Conservation (phyloP, 2,329 filamentous ascomycete genomes). For the Trichoderma harzianum region DNA sequence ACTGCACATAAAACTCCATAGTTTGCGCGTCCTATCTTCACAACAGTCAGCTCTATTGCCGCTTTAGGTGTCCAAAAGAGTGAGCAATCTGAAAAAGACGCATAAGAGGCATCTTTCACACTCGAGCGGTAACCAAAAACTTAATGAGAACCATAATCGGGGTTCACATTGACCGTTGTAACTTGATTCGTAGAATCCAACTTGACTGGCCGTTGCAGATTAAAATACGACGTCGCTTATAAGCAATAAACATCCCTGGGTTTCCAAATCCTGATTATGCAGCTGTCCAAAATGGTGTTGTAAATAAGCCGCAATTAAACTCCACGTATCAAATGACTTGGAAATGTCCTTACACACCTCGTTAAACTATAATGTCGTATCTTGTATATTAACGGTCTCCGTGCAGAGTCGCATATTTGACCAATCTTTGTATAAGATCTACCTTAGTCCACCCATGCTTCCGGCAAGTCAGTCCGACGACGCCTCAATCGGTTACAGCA, state of each 20-base stretch:
- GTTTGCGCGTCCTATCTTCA: not conserved
- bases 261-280: not conserved
- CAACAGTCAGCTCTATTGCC: not conserved
- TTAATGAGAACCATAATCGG: too few species aligned
- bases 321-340: not conserved
- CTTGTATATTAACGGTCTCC: not conserved
- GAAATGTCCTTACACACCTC: not conserved
- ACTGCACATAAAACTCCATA: not conserved
- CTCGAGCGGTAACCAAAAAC: not conserved
- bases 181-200: not conserved
- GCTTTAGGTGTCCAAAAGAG: not conserved
- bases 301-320: not conserved
- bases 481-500: not conserved
- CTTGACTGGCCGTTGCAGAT: not conserved
- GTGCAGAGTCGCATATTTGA: not conserved
- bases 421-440: not conserved
- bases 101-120: not conserved
- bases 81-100: not conserved
- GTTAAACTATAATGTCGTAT: not conserved
- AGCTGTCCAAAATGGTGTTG: not conserved
- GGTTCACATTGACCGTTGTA: not conserved
- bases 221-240: not conserved
- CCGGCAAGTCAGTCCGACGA: not conserved
- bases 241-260: not conserved
- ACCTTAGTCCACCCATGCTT: not conserved